Evolutionary conservation across 2,329 filamentous ascomycete species (phyloP), one percentile per base, ranked within the genome.

Genomic region (Lecanicillium sp.): DNA sequence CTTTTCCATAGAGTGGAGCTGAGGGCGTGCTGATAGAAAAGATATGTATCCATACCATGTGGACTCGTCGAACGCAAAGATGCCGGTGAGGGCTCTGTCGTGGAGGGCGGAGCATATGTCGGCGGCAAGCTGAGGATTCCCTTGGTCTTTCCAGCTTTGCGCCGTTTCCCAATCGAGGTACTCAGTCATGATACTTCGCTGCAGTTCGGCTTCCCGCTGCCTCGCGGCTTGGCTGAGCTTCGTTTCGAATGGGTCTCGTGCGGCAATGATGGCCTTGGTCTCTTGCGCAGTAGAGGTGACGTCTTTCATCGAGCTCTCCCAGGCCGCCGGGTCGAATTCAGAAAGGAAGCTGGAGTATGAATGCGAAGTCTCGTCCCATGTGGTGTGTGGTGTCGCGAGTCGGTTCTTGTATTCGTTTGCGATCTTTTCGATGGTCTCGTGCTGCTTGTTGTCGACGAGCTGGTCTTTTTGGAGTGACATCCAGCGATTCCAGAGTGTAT

Each of bases 131-230:
- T 69, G 65, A 10, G 66, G 62, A 41, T 69, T 66, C 42, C 72
- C 71, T 35, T 70, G 70, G 43, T 73, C 81, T 32, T 59, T 58
- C 55, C 76, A 76, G 54, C 72, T 74, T 59, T 82, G 79, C 15
- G 67, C 72, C 58, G 84, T 77, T 70, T 98, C 93, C 86, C 88
- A 96, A 46, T 87, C 83, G 15, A 97, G 71, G 58, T 98, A 98
- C 48, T 86, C 79, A 4, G 64, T 67, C 67, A 83, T 72, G 36
- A 67, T 62, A 17, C 64, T 56, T 56, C 72, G 73, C 49, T 85
- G 72, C 4, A 71, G 72, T 10, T 78, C 75, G 23, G 68, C 62
- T 55, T 87, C 78, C 48, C 72, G 74, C 7, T 74, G 66, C 46
- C 79, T 72, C 14, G 68, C 63, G 6, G 84, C 83, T 51, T 75